Base-by-base conservation (phyloP, 805 yeast genomes). In the Babjeviella inositovora region DNA sequence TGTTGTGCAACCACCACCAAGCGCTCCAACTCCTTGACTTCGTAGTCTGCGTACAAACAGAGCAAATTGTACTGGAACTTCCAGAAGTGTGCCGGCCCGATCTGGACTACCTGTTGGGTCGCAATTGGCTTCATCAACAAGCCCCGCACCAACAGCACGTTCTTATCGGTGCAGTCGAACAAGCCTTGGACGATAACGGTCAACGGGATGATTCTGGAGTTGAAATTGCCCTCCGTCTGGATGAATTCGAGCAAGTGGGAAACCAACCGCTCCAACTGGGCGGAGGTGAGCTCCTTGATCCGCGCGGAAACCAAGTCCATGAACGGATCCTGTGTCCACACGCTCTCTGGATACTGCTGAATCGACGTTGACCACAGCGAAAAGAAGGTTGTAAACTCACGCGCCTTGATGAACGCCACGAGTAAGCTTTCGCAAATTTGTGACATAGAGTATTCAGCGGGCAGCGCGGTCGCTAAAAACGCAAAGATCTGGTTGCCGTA, bases 301-400 rank as follows among this genome's bases (percentile, higher is more conserved):
- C 35, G 33, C 4, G 29, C 25, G 2, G 57, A 28, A 8, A 53
- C 43, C 7, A 30, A 21, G 4, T 34, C 26, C 8, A 47, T 28
- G 15, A 45, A 38, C 5, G 29, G 33, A 4, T 24, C 20, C 6
- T 39, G 27, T 8, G 28, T 24, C 56, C 57, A 53, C n/a, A n/a
- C n/a, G 8, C 30, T 19, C 7, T 11, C 6, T 15, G 37, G 28
- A 3, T 23, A 27, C 7, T 30, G 18, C 8, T 47, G 9, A 13
- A 20, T 20, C n/a, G 22, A 7, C 8, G 18, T 22, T 9, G 47
- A 41, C 70, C 75, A 70, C 8, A 55, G 31, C 6, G 47, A 39
- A 23, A 66, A 48, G 31, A 74, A 74, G 4, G 45, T 37, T 3
- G 43, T 43, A 14, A 67, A 46, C 25, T 72, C 81, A 52, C 85